These are phyloP conservation scores for Nitzschia sp. DNA, from an alignment of 108 stramenopile species.

Conservation along the genomic window DNA sequence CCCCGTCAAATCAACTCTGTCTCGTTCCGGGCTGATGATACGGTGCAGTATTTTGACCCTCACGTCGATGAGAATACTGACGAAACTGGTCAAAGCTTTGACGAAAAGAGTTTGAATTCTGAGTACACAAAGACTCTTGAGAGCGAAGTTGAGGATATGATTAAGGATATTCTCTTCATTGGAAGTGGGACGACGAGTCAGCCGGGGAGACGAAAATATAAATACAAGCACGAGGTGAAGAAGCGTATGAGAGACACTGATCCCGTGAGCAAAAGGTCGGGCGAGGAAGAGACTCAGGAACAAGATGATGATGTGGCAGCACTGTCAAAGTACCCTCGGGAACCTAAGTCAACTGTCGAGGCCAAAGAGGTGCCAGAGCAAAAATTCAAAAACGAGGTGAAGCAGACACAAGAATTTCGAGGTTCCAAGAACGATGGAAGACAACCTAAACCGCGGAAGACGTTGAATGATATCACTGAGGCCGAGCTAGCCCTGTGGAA, in stretches of 20 bases:
- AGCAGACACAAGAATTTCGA: neutral
- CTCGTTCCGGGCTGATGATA: slow-evolving; percentile 26
- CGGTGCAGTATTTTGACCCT: slow-evolving; percentile 41
- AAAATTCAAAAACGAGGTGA: neutral
- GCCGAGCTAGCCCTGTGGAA: slow-evolving; percentile 6
- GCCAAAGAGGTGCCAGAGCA: neutral
- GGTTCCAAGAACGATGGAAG: neutral
- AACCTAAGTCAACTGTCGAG: slow-evolving; percentile 1
- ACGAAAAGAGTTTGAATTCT: slow-evolving; percentile 38
- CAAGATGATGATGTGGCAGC: neutral
- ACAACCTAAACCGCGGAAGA: neutral
- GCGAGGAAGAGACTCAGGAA: neutral
- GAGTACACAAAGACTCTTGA: slow-evolving; percentile 48
- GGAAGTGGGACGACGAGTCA: slow-evolving; percentile 36
- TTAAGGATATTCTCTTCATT: slow-evolving; percentile 65
- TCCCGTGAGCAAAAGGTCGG: neutral
- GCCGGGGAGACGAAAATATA: slow-evolving; percentile 43
- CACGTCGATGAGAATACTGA: slow-evolving; percentile 7
- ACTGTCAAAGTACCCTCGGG: slow-evolving; percentile 9
- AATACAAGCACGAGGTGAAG: slow-evolving; percentile 19
- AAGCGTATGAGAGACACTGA: slow-evolving; percentile 4
- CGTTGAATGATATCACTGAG: neutral
- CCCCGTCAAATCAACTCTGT: slow-evolving; percentile 10
- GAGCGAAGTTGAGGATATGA: slow-evolving; percentile 60
- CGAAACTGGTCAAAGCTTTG: neutral